These are phyloP conservation scores for Coemansia sp. DNA, from an alignment of 192 early-diverging fungal genomes.

Conservation along the genomic window DNA sequence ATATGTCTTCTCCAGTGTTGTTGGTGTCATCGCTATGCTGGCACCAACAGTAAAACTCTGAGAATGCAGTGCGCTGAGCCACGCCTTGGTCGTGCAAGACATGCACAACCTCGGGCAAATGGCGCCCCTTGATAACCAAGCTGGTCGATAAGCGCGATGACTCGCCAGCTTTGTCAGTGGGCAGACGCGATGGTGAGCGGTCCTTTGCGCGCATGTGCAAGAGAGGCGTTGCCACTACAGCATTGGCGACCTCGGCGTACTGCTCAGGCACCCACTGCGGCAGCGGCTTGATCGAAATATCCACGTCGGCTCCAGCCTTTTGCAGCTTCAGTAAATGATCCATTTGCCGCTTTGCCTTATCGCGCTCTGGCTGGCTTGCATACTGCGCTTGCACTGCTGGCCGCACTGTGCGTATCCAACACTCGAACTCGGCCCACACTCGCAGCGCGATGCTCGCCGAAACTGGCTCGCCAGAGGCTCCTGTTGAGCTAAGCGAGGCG, in stretches of 20 bases:
- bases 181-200: neutral
- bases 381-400: conserved; percentile 4
- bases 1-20: neutral
- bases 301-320: neutral
- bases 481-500: neutral
- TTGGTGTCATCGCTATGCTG: neutral
- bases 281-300: neutral
- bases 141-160: neutral
- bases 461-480: neutral
- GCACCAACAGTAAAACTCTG: conserved; percentile 4
- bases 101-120: neutral
- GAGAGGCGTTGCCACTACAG: neutral
- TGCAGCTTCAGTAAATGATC: neutral
- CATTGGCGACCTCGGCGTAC: neutral
- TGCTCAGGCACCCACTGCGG: neutral
- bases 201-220: neutral
- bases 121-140: neutral
- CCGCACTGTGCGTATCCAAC: conserved; percentile 10
- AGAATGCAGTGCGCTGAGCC: neutral
- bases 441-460: conserved; percentile 13
- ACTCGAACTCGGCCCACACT: conserved; percentile 29
- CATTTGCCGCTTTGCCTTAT: neutral
- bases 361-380: neutral
- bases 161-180: too few species aligned
- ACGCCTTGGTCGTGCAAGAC: neutral